Conservation (phyloP, 2,329 filamentous ascomycete genomes). For the Colletotrichum euphorbiae region DNA sequence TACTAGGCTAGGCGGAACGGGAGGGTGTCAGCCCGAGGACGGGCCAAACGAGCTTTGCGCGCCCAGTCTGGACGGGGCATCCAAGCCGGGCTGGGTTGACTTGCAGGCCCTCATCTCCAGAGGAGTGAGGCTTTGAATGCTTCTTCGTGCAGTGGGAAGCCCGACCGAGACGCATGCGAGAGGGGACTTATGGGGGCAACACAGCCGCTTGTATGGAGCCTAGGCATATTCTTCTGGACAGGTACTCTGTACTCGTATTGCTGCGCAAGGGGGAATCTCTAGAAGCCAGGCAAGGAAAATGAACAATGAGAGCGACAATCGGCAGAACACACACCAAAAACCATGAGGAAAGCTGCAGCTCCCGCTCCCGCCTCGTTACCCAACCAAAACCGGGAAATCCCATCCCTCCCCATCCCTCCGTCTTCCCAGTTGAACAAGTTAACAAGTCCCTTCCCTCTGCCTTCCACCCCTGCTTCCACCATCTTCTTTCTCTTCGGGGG, state of each 20-base stretch:
- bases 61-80: constrained; percentile 31
- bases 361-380: neutral
- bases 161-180: constrained; percentile 29
- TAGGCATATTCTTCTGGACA: neutral
- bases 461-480: constrained; percentile 11
- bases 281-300: neutral
- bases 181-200: constrained; percentile 18
- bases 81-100: constrained; percentile 28
- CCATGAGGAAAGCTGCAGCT: neutral
- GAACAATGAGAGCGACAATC: constrained; percentile 1
- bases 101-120: constrained; percentile 13
- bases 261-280: constrained; percentile 4
- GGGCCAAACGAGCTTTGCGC: neutral
- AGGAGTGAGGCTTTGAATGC: neutral
- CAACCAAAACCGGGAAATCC: constrained; percentile 9
- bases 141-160: constrained; percentile 12
- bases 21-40: constrained; percentile 9
- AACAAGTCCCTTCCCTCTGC: constrained; percentile 7
- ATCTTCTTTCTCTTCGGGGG: constrained; percentile 22
- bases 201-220: constrained; percentile 11
- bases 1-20: neutral
- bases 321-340: neutral
- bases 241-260: neutral
- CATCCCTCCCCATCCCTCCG: constrained; percentile 12
- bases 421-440: constrained; percentile 1